Evolutionary conservation across 1,284 basidiomycete species (phyloP), one percentile per base, ranked within the genome.

Genomic region (Marasmius fiardii): DNA sequence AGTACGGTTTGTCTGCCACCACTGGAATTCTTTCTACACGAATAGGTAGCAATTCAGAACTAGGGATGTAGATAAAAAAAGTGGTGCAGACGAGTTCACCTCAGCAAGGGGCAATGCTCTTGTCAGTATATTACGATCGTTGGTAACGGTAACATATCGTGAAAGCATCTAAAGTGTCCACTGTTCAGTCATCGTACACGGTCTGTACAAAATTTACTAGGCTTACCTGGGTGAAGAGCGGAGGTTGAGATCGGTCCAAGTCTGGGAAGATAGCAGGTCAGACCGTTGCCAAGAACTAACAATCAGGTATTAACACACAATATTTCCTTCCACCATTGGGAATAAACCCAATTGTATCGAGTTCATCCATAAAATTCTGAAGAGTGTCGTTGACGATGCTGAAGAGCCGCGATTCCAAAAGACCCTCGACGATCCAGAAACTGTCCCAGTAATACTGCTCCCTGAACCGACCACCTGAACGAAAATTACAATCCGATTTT

Each of bases 331-430:
- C 93, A 12, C 95, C 95, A 65, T 97, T 98, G 1, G 94, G 94
- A 61, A 98, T 87, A 73, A 96, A 98, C 0, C 94, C 94, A 60
- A 85, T 79, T 39, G 70, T 70, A 35, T 90, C 83, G 51, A 97
- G 74, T 66, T 95, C 85, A 65, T 97, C 93, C 92, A 96, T 94
- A 65, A 97, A 95, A 74, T 96, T 95, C 63, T 90, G 83, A 28
- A 95, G 74, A 0, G 93, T 89, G 12, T 77, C 84, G 62, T 90
- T 91, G 54, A 82, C 90, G 51, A 92, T 79, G 57, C 78, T 76
- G 63, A 83, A 86, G 20, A 96, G 78, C 66, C 90, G 82, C 1
- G 90, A 93, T 65, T 88, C 76, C 44, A 97, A 74, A 33, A 96
- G 75, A 33, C 94, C 94, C 59, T 92, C 83, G 4, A 92, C 70